A percentile compares a stretch with the other conserved stretches of the same genome.
phyloP scores from a whole-genome alignment of 352 stramenopile species.

The Phytophthora capsici region DNA sequence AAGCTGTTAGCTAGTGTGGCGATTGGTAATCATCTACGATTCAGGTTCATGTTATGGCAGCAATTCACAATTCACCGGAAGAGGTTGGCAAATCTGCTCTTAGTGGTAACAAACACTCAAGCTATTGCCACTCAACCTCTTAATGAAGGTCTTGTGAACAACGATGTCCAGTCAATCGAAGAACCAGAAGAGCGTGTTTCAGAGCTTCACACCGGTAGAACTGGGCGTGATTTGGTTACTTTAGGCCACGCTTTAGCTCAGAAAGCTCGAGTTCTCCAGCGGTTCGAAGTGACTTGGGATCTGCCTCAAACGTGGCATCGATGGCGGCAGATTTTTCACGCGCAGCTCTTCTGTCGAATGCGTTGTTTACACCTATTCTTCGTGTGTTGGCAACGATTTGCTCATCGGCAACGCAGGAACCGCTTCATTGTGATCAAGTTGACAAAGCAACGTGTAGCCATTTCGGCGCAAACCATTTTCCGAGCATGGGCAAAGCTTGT shows the following conservation, averaged over 20 bases:
- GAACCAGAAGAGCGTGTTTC: not conserved
- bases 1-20: conserved; percentile 48
- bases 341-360: conserved; percentile 64
- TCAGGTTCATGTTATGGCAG: conserved; percentile 65
- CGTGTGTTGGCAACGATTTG: conserved; percentile 40
- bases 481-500: conserved; percentile 52
- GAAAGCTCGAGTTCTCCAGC: conserved; percentile 62
- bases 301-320: conserved; percentile 49
- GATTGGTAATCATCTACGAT: conserved; percentile 42
- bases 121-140: not conserved
- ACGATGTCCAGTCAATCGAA: not conserved
- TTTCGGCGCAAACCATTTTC: conserved; percentile 22
- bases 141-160: not conserved
- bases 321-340: conserved; percentile 70
- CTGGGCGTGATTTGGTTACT: conserved; percentile 11
- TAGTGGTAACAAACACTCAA: conserved; percentile 16
- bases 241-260: conserved; percentile 32
- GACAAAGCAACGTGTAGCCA: conserved; percentile 3
- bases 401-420: conserved; percentile 9
- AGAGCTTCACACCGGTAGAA: not conserved
- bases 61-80: conserved; percentile 38
- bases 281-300: conserved; percentile 52
- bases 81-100: conserved; percentile 36
- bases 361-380: conserved; percentile 43
- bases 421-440: conserved; percentile 33